These are phyloP conservation scores for Penicillium odoratum DNA, from an alignment of 495 filamentous ascomycete genomes.

Conservation along the genomic window DNA sequence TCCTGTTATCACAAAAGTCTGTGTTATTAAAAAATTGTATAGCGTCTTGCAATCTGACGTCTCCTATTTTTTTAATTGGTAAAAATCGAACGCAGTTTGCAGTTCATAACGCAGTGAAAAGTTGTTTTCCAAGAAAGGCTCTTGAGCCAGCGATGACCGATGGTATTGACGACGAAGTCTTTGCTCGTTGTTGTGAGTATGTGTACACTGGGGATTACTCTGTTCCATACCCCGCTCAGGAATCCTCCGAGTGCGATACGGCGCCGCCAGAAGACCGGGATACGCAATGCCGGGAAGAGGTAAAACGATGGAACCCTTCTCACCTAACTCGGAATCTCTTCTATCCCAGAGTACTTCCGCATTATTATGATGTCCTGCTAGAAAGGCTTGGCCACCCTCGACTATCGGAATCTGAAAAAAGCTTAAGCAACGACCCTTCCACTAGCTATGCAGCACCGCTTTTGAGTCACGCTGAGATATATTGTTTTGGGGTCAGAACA, in stretches of 20 bases:
- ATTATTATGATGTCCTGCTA: background rate
- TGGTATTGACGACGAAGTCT: conserved; percentile 16
- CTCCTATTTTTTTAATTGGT: conserved; percentile 6
- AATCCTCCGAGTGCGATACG: background rate
- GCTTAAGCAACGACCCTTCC: conserved; percentile 8
- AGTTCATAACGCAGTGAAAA: conserved; percentile 9
- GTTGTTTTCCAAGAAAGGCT: conserved; percentile 7
- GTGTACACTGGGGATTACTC: conserved; percentile 23
- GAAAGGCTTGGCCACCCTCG: conserved; percentile 10
- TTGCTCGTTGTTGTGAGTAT: conserved; percentile 23
- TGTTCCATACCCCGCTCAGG: conserved; percentile 5
- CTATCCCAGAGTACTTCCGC: conserved; percentile 3
- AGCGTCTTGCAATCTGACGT: conserved; percentile 9
- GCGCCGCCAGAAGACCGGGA: background rate
- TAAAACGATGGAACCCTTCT: conserved; percentile 15
- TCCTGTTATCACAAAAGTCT: conserved; percentile 1
- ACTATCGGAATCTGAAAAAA: conserved; percentile 4
- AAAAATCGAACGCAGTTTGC: conserved; percentile 12
- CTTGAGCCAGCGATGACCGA: conserved; percentile 9
- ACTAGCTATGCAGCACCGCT: conserved; percentile 33
- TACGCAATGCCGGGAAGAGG: background rate
- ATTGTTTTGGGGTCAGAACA: conserved; percentile 30
- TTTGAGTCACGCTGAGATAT: conserved; percentile 31
- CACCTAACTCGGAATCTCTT: conserved; percentile 17
- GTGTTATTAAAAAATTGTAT: background rate